These are phyloP conservation scores for Echinosophora koreensis DNA, from an alignment of 306 rosid genomes.

Conservation along the genomic window DNA sequence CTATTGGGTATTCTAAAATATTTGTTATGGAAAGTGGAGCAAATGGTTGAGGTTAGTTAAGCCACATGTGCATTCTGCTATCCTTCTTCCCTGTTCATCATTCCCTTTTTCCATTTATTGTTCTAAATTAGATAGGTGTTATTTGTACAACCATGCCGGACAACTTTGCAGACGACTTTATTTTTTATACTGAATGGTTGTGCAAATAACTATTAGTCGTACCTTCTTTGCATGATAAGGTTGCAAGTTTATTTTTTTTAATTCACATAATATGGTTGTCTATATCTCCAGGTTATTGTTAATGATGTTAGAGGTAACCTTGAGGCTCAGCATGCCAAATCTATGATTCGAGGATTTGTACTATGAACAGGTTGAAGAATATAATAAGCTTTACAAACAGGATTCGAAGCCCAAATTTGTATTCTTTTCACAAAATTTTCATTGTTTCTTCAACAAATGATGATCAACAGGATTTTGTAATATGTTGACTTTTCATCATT, in stretches of 20 bases:
- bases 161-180: too few relatives aligned
- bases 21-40: conserved; percentile 23
- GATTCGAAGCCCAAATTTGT: neutral
- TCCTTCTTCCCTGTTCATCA: neutral
- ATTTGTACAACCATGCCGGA: too few relatives aligned
- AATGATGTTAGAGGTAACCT: too few relatives aligned
- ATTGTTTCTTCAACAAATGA: conserved; percentile 2
- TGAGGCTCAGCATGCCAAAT: conserved; percentile 60
- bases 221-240: too few relatives aligned
- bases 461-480: neutral
- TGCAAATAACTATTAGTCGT: too few relatives aligned
- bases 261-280: too few relatives aligned
- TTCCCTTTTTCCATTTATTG: neutral
- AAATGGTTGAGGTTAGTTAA: neutral
- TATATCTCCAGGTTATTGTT: too few relatives aligned
- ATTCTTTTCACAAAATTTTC: conserved; percentile 15
- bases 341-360: conserved; percentile 68
- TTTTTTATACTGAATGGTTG: too few relatives aligned
- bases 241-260: too few relatives aligned
- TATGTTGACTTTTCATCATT: neutral
- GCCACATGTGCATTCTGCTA: neutral
- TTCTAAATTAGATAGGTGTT: neutral
- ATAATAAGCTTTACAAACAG: conserved; percentile 52
- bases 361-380: conserved; percentile 68
- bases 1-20: too few relatives aligned